phyloP scores from a whole-genome alignment of 306 rosid genomes.

The Clitoria ternatea region DNA sequence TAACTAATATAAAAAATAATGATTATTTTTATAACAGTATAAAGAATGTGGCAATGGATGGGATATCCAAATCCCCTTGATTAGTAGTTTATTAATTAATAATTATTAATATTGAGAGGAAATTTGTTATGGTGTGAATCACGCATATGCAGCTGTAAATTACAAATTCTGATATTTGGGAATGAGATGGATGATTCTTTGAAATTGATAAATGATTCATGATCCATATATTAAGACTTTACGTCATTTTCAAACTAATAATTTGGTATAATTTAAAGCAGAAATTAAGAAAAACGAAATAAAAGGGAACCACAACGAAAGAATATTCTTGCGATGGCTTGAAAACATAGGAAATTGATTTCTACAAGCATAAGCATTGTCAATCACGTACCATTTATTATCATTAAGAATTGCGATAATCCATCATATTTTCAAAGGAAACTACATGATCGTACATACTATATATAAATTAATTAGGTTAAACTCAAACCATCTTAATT shows the following conservation, averaged over 20 bases:
- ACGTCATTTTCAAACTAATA: conserved; percentile 55
- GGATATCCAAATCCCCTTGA: too few species aligned
- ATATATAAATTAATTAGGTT: background rate
- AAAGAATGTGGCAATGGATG: too few species aligned
- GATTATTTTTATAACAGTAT: too few species aligned
- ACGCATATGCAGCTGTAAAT: conserved; percentile 16
- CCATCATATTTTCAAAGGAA: background rate
- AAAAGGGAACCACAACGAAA: conserved; percentile 34
- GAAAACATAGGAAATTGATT: conserved; percentile 79
- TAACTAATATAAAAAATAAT: too few species aligned
- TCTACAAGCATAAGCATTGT: conserved; percentile 81
- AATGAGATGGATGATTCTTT: conserved; percentile 31
- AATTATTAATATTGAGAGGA: conserved; percentile 10
- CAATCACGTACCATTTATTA: conserved; percentile 36
- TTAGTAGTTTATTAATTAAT: conserved; percentile 1
- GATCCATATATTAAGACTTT: conserved; percentile 44
- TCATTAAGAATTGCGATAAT: conserved; percentile 19
- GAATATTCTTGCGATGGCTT: conserved; percentile 79
- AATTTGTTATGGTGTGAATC: conserved; percentile 31
- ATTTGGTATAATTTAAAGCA: background rate
- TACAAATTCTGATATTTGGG: conserved; percentile 23
- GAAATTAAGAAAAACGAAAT: background rate
- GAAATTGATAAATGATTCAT: conserved; percentile 35
- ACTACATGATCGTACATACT: background rate
- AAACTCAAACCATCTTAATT: background rate